Evolutionary conservation across 1,284 basidiomycete species (phyloP).

Genomic region (Tranzscheliella williamsii): DNA sequence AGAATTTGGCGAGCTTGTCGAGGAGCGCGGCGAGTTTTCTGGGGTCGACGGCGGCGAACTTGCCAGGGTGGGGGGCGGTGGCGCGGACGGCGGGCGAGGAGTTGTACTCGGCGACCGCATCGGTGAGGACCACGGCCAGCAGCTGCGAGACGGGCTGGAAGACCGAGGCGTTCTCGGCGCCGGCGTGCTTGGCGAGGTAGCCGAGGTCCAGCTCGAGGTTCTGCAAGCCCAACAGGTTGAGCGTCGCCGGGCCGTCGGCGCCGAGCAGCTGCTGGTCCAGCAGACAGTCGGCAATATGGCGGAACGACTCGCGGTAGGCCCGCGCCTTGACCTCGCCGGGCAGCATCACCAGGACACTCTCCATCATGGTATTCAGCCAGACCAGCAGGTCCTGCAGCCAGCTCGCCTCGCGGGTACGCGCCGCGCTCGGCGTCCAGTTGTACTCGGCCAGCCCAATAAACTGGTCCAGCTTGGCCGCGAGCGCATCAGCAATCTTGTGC

Average conservation of each 20-base stretch:
- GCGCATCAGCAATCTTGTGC: constrained; percentile 77
- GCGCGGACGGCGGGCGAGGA: neutral
- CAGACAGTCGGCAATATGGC: constrained; percentile 81
- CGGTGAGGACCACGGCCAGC: constrained; percentile 75
- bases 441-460: constrained; percentile 95
- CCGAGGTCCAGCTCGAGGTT: constrained; percentile 33
- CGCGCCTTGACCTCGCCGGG: constrained; percentile 78
- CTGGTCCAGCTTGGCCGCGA: constrained; percentile 90
- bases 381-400: constrained; percentile 93
- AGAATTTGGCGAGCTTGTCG: constrained; percentile 15
- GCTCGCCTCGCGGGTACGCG: constrained; percentile 64
- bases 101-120: constrained; percentile 80
- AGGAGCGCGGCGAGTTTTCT: constrained; percentile 18
- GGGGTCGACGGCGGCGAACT: constrained; percentile 8
- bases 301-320: constrained; percentile 81
- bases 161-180: constrained; percentile 3
- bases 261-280: constrained; percentile 67
- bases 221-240: constrained; percentile 11
- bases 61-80: neutral
- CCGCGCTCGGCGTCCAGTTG: constrained; percentile 76
- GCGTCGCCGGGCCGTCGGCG: constrained; percentile 7
- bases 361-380: constrained; percentile 94
- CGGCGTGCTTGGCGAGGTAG: constrained; percentile 37
- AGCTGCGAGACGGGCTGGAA: constrained; percentile 65
- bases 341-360: constrained; percentile 80